A percentile compares a stretch with the other conserved stretches of the same genome.
Conservation (phyloP, 2,329 filamentous ascomycete species). For the Xylaria sp. region DNA sequence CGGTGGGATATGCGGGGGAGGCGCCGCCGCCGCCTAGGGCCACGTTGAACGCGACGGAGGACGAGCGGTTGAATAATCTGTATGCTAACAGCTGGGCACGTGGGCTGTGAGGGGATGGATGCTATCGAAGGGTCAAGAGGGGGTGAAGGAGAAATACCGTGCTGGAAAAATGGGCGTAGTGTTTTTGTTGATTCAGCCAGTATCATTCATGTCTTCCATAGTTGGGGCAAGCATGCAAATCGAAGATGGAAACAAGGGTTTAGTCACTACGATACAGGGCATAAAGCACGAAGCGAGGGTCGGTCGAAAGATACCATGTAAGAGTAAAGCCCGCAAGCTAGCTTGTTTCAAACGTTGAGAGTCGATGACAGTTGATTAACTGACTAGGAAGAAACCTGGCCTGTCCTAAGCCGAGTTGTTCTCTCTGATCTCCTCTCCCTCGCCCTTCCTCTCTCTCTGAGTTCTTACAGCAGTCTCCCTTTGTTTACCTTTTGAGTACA, state of each 20-base stretch:
- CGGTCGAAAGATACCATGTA: constrained; percentile 11
- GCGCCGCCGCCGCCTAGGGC: constrained; percentile 36
- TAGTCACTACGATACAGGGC: neutral
- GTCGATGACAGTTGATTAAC: neutral
- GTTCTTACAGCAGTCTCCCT: constrained; percentile 10
- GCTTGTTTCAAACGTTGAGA: neutral
- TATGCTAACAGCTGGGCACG: constrained; percentile 46
- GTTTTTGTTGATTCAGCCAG: neutral
- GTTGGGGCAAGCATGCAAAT: neutral
- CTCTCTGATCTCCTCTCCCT: neutral
- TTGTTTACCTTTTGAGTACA: constrained; percentile 15
- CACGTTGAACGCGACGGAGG: constrained; percentile 41
- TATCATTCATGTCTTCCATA: neutral
- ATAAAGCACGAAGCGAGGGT: neutral
- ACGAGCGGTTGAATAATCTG: constrained; percentile 38
- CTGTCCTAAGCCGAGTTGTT: neutral
- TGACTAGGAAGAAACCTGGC: neutral
- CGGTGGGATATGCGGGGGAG: neutral
- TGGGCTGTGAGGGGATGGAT: constrained; percentile 11
- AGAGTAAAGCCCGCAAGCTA: constrained; percentile 4
- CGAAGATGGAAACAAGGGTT: neutral
- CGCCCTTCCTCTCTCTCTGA: neutral
- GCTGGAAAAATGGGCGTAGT: neutral
- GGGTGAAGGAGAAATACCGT: neutral
- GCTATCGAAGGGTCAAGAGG: neutral